Conservation (phyloP, 441 rosid genomes). For the Aquilaria agallochum region DNA sequence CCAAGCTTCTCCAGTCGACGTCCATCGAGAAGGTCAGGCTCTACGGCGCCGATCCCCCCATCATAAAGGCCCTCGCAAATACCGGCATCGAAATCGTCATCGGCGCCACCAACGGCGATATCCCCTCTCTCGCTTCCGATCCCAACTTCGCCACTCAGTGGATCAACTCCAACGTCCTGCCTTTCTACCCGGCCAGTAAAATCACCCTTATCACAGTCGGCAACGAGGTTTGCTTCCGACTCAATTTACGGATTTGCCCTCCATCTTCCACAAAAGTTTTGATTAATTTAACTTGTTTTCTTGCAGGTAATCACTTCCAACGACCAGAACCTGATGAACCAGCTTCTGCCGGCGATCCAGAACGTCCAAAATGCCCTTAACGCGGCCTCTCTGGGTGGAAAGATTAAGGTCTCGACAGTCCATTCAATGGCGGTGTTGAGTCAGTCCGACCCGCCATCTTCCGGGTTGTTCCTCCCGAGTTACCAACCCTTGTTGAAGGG, state of each 20-base stretch:
- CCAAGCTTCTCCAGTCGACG: constrained; percentile 73
- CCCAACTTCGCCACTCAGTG: constrained; percentile 78
- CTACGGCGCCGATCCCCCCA: constrained; percentile 81
- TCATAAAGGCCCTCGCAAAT: constrained; percentile 70
- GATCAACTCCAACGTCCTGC: constrained; percentile 73
- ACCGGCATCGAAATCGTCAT: constrained; percentile 80
- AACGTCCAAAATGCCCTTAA: constrained; percentile 69
- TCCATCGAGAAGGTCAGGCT: constrained; percentile 68
- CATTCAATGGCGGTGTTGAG: constrained; percentile 80
- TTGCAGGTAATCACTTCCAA: constrained; percentile 54
- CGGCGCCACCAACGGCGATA: constrained; percentile 79
- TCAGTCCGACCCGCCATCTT: constrained; percentile 80
- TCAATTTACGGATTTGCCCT: not conserved
- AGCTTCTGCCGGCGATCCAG: constrained; percentile 83
- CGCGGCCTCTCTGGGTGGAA: constrained; percentile 63
- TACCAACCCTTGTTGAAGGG: constrained; percentile 58
- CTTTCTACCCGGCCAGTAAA: constrained; percentile 75
- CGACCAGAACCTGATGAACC: constrained; percentile 63
- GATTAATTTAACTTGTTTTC: not conserved
- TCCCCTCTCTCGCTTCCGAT: constrained; percentile 73
- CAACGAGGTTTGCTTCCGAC: constrained; percentile 57
- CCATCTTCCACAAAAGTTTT: too few species aligned
- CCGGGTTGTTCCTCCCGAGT: constrained; percentile 62
- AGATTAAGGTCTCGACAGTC: constrained; percentile 85
- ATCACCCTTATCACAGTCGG: constrained; percentile 82